phyloP scores from a whole-genome alignment of 176 grass and related monocot genomes.

The Dactylis glomerata region DNA sequence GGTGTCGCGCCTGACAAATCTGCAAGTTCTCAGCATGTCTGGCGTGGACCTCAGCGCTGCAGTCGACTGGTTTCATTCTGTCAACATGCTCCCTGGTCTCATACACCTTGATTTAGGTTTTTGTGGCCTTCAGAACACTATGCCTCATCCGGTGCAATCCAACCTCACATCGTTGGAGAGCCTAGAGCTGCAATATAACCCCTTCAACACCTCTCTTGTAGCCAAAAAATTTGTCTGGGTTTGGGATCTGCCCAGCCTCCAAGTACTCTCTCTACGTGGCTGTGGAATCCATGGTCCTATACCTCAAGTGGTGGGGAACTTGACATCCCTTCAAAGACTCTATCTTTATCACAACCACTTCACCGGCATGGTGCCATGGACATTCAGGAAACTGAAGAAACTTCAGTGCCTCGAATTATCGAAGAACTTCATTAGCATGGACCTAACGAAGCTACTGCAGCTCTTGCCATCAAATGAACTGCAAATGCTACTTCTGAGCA shows the following conservation, averaged over 20 bases:
- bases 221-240: not conserved
- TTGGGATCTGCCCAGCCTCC: not conserved
- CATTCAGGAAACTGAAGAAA: conserved; percentile 22
- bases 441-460: not conserved
- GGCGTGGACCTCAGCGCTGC: not conserved
- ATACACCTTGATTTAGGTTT: not conserved
- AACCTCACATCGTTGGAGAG: not conserved
- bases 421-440: not conserved
- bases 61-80: not conserved
- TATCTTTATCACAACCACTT: not conserved
- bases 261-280: not conserved
- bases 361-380: not conserved
- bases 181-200: not conserved
- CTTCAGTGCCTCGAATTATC: not conserved
- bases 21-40: not conserved
- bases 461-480: not conserved
- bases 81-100: not conserved
- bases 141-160: not conserved
- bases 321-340: not conserved
- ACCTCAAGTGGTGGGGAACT: not conserved
- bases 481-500: accelerated
- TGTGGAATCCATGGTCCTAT: conserved; percentile 18
- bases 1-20: not conserved
- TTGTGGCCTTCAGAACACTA: not conserved
- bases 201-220: not conserved